Conservation (phyloP, 495 filamentous ascomycete species). For the Xylaria flabelliformis region DNA sequence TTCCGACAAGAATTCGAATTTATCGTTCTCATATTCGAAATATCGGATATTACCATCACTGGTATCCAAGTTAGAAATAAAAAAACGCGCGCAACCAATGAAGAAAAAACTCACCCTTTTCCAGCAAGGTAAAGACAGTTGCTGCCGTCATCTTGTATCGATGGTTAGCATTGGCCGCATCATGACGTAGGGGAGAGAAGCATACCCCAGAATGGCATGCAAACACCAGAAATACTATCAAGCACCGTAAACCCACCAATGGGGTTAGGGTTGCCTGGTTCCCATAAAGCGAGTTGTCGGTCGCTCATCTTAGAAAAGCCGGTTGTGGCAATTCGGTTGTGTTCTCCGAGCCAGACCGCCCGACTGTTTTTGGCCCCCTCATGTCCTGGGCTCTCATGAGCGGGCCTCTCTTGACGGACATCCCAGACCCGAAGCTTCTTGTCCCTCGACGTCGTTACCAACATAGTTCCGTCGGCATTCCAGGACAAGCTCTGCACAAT, state of each 20-base stretch:
- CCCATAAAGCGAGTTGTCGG: constrained; percentile 93
- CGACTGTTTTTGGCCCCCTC: constrained; percentile 95
- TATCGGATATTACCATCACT: constrained; percentile 99
- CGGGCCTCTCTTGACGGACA: constrained; percentile 87
- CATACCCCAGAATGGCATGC: constrained; percentile 97
- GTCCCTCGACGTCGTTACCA: constrained; percentile 94
- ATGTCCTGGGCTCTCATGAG: constrained; percentile 84
- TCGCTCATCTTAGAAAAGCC: constrained; percentile 99
- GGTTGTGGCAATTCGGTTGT: constrained; percentile 91
- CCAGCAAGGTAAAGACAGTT: constrained; percentile 93
- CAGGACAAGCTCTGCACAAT: constrained; percentile 95
- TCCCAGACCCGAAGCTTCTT: constrained; percentile 99
- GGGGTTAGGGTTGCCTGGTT: constrained; percentile 83
- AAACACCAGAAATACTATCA: constrained; percentile 95
- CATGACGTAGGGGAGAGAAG: background rate
- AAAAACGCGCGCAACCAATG: background rate
- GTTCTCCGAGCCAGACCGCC: constrained; percentile 94
- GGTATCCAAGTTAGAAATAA: constrained; percentile 25
- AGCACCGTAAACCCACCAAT: constrained; percentile 86
- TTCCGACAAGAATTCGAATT: constrained; percentile 93
- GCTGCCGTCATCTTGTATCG: constrained; percentile 74
- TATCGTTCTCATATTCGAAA: constrained; percentile 96
- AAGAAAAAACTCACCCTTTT: constrained; percentile 74
- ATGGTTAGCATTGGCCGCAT: constrained; percentile 38
- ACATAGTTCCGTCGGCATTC: constrained; percentile 87